Base-by-base conservation (phyloP, 2,329 filamentous ascomycete genomes). In the Beauveria sp. region DNA sequence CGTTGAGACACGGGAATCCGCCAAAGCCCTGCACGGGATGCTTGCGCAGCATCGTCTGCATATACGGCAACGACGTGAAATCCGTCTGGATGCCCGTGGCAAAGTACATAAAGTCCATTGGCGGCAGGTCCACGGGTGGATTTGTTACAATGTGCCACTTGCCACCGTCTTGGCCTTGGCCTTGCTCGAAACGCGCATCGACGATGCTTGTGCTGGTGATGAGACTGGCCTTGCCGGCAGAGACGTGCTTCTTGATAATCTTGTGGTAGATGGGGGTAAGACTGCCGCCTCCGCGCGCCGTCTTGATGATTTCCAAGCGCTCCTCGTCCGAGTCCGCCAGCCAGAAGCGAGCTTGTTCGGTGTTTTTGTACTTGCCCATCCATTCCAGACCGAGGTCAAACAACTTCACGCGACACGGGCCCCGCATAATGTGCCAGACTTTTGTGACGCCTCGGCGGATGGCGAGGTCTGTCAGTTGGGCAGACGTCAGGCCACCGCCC, bases 281-380 rank as follows among this genome's bases (percentile, higher is more conserved):
- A 71, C 87, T 91, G n/a, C 90, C 90, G 2, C 90, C 90, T 18
- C 87, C 85, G 7, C 89, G 80, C 0, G 90, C 90, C 50, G 77
- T 73, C 64, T 80, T 79, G 64, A 90, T 80, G 72, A 90, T 88
- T 41, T 85, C 79, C 34, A 86, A 79, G 3, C 89, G 80, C 71
- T 92, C 82, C 28, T 85, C 80, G 63, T 91, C 86, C 6, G 82
- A 84, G 66, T 92, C 88, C 3, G 88, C 88, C 7, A 83, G 84
- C 87, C 89, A 92, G 71, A 92, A 94, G 0, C 81, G 80, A 0
- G 89, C 86, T 69, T 92, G 89, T 66, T 90, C 85, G 59, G 85
- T 82, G 70, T 93, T 93, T 61, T 87, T 85, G 71, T 89, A 93
- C 70, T 93, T 93, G 10, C 87, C 88, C 72, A 93, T 88, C 90